These are phyloP conservation scores for Gigaspora rosea DNA, from an alignment of 192 early-diverging fungal species.

Conservation along the genomic window DNA sequence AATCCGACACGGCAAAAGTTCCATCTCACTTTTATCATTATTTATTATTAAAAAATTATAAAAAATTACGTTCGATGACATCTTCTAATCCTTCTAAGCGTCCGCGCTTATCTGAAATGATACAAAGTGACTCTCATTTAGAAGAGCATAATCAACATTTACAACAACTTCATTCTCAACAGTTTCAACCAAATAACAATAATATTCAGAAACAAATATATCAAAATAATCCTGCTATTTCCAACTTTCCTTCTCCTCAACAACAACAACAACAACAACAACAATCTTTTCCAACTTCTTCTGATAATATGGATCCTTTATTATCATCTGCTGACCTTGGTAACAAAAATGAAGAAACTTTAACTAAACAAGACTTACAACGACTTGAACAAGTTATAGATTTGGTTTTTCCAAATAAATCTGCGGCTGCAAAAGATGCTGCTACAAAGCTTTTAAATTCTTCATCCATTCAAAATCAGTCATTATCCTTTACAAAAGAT, in stretches of 20 bases:
- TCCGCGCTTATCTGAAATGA: background rate
- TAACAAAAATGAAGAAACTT: too few species aligned
- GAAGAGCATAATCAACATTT: background rate
- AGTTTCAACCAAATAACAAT: background rate
- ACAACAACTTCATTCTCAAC: background rate
- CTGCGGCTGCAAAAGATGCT: background rate
- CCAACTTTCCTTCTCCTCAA: background rate
- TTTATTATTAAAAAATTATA: background rate
- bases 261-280: slow-evolving; percentile 5
- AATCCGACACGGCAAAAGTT: too few species aligned
- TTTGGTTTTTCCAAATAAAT: too few species aligned
- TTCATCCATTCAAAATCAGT: background rate
- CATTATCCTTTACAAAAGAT: background rate
- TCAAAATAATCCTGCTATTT: too few species aligned
- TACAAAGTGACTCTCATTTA: background rate
- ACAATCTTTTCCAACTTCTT: background rate
- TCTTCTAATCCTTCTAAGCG: background rate
- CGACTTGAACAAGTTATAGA: slow-evolving; percentile 16
- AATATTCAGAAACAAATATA: background rate
- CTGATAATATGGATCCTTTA: too few species aligned
- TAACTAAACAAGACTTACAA: slow-evolving; percentile 4
- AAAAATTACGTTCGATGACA: background rate
- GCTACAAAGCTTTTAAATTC: background rate
- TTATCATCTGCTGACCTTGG: too few species aligned
- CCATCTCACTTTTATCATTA: background rate